phyloP scores from a whole-genome alignment of 2,329 filamentous ascomycete genomes.

The Akanthomyces uredinophilus region DNA sequence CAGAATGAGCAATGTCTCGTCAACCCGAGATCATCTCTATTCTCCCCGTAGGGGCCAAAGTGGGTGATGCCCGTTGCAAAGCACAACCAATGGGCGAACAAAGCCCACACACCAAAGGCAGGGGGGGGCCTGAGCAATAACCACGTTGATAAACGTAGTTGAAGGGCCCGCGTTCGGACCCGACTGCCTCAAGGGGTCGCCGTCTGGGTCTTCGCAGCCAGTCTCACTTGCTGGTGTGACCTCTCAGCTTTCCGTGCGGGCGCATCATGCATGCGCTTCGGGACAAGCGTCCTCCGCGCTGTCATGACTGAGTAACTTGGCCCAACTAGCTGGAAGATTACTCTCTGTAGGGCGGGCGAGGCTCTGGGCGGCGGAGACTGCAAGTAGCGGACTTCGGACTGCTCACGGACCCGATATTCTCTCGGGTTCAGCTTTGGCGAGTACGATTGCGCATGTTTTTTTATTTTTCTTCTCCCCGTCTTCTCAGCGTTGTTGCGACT shows the following conservation, averaged over 20 bases:
- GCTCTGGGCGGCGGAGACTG: background rate
- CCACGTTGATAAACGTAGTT: no score
- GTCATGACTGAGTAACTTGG: no score
- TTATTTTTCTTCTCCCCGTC: background rate
- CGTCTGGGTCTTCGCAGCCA: no score
- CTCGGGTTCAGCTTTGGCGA: background rate
- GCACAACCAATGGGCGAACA: no score
- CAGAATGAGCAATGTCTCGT: no score
- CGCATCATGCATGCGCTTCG: background rate
- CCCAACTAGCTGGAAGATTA: no score
- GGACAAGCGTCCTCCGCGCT: background rate
- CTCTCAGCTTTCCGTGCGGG: no score
- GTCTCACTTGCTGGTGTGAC: no score
- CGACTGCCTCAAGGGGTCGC: background rate
- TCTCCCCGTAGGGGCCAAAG: no score
- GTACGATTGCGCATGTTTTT: conserved; percentile 13
- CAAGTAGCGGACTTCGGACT: conserved; percentile 9
- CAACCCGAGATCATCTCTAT: no score
- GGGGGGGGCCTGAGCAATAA: background rate
- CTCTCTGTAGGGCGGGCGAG: background rate
- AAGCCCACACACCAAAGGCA: background rate
- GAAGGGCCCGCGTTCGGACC: background rate
- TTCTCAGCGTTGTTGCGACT: background rate
- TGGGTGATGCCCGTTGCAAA: no score
- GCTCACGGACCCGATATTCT: conserved; percentile 4